A percentile compares a stretch with the other conserved stretches of the same genome.
phyloP scores from a whole-genome alignment of 768 basidiomycete genomes.

The Xerocomellus amylosporus region DNA sequence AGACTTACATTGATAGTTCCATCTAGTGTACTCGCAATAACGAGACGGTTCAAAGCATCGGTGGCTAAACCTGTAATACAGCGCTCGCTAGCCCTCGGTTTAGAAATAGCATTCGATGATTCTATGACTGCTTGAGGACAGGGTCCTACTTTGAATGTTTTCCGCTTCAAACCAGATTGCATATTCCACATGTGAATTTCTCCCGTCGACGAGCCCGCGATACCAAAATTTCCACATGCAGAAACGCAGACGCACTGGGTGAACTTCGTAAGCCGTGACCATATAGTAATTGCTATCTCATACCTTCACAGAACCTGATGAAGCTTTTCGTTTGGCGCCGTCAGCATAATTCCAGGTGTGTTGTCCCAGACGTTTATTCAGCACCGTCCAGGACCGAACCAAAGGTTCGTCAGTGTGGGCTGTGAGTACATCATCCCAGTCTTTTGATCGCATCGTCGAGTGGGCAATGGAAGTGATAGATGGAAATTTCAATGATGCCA shows the following conservation, averaged over 20 bases:
- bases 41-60: constrained; percentile 77
- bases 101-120: constrained; percentile 40
- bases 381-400: constrained; percentile 86
- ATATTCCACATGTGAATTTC: constrained; percentile 92
- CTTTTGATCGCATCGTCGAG: constrained; percentile 79
- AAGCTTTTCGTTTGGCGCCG: constrained; percentile 43
- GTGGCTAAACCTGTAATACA: constrained; percentile 79
- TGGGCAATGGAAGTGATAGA: constrained; percentile 75
- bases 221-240: constrained; percentile 93
- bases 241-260: constrained; percentile 79
- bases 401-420: constrained; percentile 79
- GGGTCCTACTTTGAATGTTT: constrained; percentile 66
- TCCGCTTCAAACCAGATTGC: constrained; percentile 88
- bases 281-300: neutral
- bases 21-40: constrained; percentile 85
- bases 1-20: constrained; percentile 81
- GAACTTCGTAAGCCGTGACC: neutral
- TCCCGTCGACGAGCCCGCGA: constrained; percentile 80
- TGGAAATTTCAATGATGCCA: constrained; percentile 82
- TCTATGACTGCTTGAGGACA: constrained; percentile 54
- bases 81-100: constrained; percentile 45
- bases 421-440: constrained; percentile 98
- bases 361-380: constrained; percentile 78
- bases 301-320: constrained; percentile 72
- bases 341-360: constrained; percentile 62